phyloP scores from a whole-genome alignment of 2,329 filamentous ascomycete species.

The Pseudogymnoascus verrucosus region DNA sequence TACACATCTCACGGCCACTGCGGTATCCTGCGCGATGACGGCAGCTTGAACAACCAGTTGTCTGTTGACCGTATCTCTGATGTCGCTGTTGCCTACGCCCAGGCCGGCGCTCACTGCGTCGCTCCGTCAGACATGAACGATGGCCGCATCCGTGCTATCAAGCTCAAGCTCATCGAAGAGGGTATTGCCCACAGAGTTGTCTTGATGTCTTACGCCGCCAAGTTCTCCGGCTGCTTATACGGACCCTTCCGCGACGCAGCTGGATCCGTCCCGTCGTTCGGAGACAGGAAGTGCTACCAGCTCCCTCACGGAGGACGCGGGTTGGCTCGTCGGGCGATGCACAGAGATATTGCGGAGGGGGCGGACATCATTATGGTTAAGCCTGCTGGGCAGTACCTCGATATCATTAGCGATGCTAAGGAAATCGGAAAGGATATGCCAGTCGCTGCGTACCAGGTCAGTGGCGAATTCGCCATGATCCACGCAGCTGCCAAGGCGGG shows the following conservation, averaged over 20 bases:
- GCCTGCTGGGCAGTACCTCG: constrained; percentile 88
- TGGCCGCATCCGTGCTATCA: constrained; percentile 92
- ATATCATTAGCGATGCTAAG: constrained; percentile 97
- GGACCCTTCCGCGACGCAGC: constrained; percentile 96
- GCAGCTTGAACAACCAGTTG: constrained; percentile 82
- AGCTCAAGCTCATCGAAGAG: constrained; percentile 92
- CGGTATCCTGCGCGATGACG: constrained; percentile 88
- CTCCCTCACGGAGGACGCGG: constrained; percentile 87
- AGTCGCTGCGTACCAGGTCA: constrained; percentile 93
- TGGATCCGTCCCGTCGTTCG: constrained; percentile 82
- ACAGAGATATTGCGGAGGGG: constrained; percentile 83
- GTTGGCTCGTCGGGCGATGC: constrained; percentile 81
- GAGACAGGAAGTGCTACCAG: constrained; percentile 95
- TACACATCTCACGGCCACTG: constrained; percentile 98
- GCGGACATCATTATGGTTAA: constrained; percentile 99
- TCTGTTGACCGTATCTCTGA: constrained; percentile 93
- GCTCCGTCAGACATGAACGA: constrained; percentile 99
- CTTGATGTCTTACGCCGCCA: constrained; percentile 96
- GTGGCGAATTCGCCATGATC: constrained; percentile 96
- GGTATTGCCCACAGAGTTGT: constrained; percentile 86
- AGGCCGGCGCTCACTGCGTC: constrained; percentile 91
- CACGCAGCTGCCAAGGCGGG: constrained; percentile 92
- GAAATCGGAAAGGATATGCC: constrained; percentile 87
- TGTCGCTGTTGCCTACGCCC: constrained; percentile 96
- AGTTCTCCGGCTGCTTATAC: constrained; percentile 94